phyloP scores from a whole-genome alignment of 2,329 filamentous ascomycete genomes.

The Hypoxylon sp. region DNA sequence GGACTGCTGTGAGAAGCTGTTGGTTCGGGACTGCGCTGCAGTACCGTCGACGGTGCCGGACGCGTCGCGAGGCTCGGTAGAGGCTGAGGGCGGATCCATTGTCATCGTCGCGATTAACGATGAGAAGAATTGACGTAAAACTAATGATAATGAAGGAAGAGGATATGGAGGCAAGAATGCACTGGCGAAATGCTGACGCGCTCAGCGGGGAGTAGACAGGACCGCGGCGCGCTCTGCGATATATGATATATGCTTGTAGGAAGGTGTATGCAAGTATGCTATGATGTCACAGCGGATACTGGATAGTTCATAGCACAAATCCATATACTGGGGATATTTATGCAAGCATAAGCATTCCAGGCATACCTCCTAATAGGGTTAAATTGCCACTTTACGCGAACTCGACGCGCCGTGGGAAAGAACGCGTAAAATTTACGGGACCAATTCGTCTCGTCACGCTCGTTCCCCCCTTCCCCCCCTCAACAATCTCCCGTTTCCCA shows the following conservation, averaged over 20 bases:
- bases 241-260: too few species aligned
- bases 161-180: neutral
- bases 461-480: slow-evolving; percentile 8
- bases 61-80: slow-evolving; percentile 40
- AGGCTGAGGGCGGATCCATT: slow-evolving; percentile 49
- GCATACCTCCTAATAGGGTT: slow-evolving; percentile 37
- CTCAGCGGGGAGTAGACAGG: neutral
- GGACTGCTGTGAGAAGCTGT: slow-evolving; percentile 65
- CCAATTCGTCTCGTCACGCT: slow-evolving; percentile 17
- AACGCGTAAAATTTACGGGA: slow-evolving; percentile 34
- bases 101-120: neutral
- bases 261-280: slow-evolving; percentile 7
- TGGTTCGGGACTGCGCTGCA: slow-evolving; percentile 53
- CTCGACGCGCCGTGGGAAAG: slow-evolving; percentile 14
- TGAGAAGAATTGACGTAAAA: neutral
- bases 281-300: slow-evolving; percentile 29
- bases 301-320: neutral
- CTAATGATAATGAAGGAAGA: neutral
- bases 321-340: neutral
- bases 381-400: slow-evolving; percentile 58
- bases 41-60: slow-evolving; percentile 28
- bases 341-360: neutral
- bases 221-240: slow-evolving; percentile 13
- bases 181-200: slow-evolving; percentile 1
- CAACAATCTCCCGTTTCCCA: neutral